Evolutionary conservation across 2,329 filamentous ascomycete genomes (phyloP), one percentile per base, ranked within the genome.

Genomic region (Cladosporium sp.): DNA sequence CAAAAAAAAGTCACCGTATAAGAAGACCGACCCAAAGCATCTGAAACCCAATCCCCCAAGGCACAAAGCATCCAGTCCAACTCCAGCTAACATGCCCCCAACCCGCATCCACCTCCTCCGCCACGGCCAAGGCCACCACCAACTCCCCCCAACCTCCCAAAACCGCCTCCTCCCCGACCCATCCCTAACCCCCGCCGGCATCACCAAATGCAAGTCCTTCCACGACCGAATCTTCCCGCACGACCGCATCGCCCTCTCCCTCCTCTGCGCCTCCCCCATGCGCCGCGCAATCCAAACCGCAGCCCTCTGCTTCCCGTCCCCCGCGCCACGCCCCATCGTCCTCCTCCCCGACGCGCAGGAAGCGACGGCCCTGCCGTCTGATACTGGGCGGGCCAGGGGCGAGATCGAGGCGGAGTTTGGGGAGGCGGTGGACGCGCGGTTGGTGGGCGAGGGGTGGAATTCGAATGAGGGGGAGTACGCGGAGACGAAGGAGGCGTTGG

Each of bases 211-310:
- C 32, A 40, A 55, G 34, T 11, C 54, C 18, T 52, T 58, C 19
- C 49, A 56, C 41, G 10, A 31, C 7, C 4, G 7, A 28, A 44
- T 52, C 2, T 61, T 61, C 41, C 51, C 59, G 3, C 5, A 11
- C 9, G 38, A 59, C 9, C 54, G 59, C 45, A 52, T 55, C 32
- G 28, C 55, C n/a, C 58, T 61, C 46, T 55, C 61, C 37, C 34
- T 61, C 8, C 46, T 63, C 45, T 56, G 58, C 41, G 58, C 61
- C 6, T 57, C 55, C 8, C 61, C 61, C 9, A 42, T 63, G 22
- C 57, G 57, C 22, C 55, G 61, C 31, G 58, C 58, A 3, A 59
- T 63, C 42, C 59, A 63, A 34, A 63, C 61, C 2, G 59, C 58
- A 16, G 43, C 52, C 31, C 45, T 49, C 45, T 44, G 43, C 33